Evolutionary conservation across 2,329 filamentous ascomycete genomes (phyloP).

Genomic region (Cladosporium colombiae): DNA sequence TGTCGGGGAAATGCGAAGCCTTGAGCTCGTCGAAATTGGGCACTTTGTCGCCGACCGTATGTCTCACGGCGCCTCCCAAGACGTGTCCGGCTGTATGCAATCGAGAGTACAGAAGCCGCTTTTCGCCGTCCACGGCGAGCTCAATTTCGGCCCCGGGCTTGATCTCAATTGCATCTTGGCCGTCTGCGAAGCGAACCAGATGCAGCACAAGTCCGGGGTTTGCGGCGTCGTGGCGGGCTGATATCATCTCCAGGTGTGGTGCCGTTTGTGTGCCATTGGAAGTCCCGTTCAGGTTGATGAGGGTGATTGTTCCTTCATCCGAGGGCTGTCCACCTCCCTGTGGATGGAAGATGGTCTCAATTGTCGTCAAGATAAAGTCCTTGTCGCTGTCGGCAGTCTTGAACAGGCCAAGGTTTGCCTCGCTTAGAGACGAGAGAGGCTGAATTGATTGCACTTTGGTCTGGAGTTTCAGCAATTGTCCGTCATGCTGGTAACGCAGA

Average conservation of each 20-base stretch:
- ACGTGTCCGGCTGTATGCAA: conserved; percentile 75
- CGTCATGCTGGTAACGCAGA: conserved; percentile 9
- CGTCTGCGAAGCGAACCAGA: conserved; percentile 57
- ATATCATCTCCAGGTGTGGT: conserved; percentile 53
- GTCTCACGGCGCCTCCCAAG: conserved; percentile 66
- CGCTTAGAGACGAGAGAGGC: neutral
- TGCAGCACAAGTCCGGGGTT: conserved; percentile 63
- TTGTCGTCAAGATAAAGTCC: conserved; percentile 41
- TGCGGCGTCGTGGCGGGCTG: conserved; percentile 58
- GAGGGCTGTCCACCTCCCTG: conserved; percentile 75
- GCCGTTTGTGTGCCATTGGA: neutral
- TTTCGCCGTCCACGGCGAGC: conserved; percentile 62
- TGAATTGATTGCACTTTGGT: conserved; percentile 4
- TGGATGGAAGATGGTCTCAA: conserved; percentile 71
- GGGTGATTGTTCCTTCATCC: conserved; percentile 61
- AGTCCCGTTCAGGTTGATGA: neutral
- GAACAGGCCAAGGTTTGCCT: conserved; percentile 7
- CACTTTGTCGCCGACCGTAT: conserved; percentile 56
- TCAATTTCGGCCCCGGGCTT: conserved; percentile 47
- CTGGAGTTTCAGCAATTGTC: neutral
- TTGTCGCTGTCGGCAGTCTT: conserved; percentile 22
- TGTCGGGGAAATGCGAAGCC: conserved; percentile 69
- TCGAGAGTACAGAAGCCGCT: conserved; percentile 64
- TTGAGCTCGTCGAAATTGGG: conserved; percentile 65
- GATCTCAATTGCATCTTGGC: conserved; percentile 38